Conservation (phyloP, 345 rosid species). For the Hirschfeldia incana region DNA sequence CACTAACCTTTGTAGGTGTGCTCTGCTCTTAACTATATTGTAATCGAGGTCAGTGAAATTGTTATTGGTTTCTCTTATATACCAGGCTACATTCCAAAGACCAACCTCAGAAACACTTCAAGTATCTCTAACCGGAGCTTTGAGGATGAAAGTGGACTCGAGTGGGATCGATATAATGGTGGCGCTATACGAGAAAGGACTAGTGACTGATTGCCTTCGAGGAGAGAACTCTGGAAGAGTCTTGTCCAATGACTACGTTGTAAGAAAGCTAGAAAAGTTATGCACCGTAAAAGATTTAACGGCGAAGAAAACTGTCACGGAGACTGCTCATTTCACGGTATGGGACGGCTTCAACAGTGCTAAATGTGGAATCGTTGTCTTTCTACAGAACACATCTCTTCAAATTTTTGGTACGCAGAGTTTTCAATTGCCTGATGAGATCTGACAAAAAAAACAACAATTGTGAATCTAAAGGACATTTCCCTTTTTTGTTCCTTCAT, state of each 20-base stretch:
- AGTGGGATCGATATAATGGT: slow-evolving; percentile 65
- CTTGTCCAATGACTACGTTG: slow-evolving; percentile 68
- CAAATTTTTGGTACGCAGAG: slow-evolving; percentile 75
- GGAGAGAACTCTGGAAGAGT: slow-evolving; percentile 82
- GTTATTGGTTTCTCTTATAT: not conserved
- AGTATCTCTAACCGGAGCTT: slow-evolving; percentile 57
- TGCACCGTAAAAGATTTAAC: slow-evolving; percentile 61
- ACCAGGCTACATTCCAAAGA: slow-evolving; percentile 64
- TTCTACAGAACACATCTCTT: slow-evolving; percentile 56
- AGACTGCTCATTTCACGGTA: slow-evolving; percentile 58
- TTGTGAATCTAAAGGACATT: not conserved
- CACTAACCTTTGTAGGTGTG: not conserved
- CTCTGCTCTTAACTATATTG: not conserved
- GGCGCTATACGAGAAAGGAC: slow-evolving; percentile 70
- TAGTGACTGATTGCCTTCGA: slow-evolving; percentile 57
- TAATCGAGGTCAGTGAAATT: not conserved
- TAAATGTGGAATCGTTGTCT: slow-evolving; percentile 69
- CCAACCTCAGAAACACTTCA: slow-evolving; percentile 60
- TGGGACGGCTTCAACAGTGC: slow-evolving; percentile 67
- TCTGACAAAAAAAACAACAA: slow-evolving; percentile 38
- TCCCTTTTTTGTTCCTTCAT: slow-evolving; percentile 18
- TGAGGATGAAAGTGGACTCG: slow-evolving; percentile 58
- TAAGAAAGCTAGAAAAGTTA: slow-evolving; percentile 75
- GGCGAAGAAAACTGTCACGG: slow-evolving; percentile 61
- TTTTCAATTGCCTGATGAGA: slow-evolving; percentile 56